These are phyloP conservation scores for Carpinus fangiana DNA, from an alignment of 306 rosid species.

Conservation along the genomic window DNA sequence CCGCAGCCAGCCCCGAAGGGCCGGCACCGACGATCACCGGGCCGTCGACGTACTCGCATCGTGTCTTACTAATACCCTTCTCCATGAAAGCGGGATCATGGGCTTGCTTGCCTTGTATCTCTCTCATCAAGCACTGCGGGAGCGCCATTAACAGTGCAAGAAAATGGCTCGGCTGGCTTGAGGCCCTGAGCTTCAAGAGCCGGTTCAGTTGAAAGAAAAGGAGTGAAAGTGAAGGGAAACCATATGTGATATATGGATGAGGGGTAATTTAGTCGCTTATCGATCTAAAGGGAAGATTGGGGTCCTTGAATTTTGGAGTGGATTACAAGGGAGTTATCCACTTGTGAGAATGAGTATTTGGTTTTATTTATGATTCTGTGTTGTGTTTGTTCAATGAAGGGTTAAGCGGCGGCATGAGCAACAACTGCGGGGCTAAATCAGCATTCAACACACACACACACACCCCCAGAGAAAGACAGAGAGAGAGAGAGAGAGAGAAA, in stretches of 20 bases:
- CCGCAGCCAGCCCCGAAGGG: constrained; percentile 83
- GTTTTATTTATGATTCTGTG: constrained; percentile 27
- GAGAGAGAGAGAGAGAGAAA: constrained; percentile 43
- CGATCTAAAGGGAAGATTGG: constrained; percentile 26
- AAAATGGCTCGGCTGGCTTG: neutral
- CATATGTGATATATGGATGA: constrained; percentile 2
- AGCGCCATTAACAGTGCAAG: constrained; percentile 22
- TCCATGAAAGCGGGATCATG: constrained; percentile 61
- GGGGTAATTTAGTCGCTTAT: constrained; percentile 17
- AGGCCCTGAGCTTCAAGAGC: neutral
- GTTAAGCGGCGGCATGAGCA: constrained; percentile 65
- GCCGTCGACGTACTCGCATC: constrained; percentile 34
- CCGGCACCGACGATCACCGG: constrained; percentile 87
- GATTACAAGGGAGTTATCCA: constrained; percentile 61
- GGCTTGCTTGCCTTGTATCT: constrained; percentile 69
- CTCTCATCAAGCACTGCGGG: constrained; percentile 48
- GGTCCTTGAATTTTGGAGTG: constrained; percentile 49
- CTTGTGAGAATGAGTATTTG: constrained; percentile 40
- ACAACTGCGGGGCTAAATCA: constrained; percentile 61
- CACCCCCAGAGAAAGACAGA: constrained; percentile 4
- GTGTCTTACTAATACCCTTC: constrained; percentile 7
- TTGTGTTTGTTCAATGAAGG: constrained; percentile 38
- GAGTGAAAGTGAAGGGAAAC: neutral
- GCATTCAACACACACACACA: constrained; percentile 46
- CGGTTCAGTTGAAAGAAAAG: constrained; percentile 12